Base-by-base conservation (phyloP, 2,329 filamentous ascomycete genomes). In the Cytospora piceae region DNA sequence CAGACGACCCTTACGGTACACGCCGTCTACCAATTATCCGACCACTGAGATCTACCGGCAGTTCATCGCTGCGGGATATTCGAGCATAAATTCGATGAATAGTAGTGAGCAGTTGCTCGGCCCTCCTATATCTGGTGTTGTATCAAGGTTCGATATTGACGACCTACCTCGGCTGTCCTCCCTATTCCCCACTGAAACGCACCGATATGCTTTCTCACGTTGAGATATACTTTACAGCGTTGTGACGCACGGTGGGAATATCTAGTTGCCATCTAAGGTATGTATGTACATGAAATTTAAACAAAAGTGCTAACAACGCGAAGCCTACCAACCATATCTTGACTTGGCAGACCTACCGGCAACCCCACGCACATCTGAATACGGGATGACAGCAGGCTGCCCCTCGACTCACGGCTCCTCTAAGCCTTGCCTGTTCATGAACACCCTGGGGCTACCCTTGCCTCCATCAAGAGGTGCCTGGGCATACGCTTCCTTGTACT, bases 381-480 rank as follows among this genome's bases (percentile, higher is more conserved):
- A n/a, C 29, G 4, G 15, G 20, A 34, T 20, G 32, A 3, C 4
- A 27, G 42, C 12, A 11, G 14, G 53, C 34, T 37, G 3, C 15
- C 22, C 14, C n/a, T 37, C 32, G 32, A 49, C 32, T 52, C 55
- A 57, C 27, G 46, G 24, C 20, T 62, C 24, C 31, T 17, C 22
- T 0, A 17, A 27, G 5, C 57, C 67, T n/a, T 68, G 67, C 55
- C 69, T 68, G 58, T 69, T 70, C 68, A 69, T 67, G 63, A 71
- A 72, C 56, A 69, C 37, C 65, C 71, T 68, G 37, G 65, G 63
- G 54, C 63, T 67, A 4, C 67, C 67, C n/a, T 52, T 63, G 52
- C 67, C 65, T 34, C 67, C 66, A n/a, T 61, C 58, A 9, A 34
- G 62, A 8, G 53, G 67, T 29, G 51, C 56, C 57, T 64, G 65